phyloP scores from a whole-genome alignment of 129 eudicot genomes.

The Flaveria linearis region DNA sequence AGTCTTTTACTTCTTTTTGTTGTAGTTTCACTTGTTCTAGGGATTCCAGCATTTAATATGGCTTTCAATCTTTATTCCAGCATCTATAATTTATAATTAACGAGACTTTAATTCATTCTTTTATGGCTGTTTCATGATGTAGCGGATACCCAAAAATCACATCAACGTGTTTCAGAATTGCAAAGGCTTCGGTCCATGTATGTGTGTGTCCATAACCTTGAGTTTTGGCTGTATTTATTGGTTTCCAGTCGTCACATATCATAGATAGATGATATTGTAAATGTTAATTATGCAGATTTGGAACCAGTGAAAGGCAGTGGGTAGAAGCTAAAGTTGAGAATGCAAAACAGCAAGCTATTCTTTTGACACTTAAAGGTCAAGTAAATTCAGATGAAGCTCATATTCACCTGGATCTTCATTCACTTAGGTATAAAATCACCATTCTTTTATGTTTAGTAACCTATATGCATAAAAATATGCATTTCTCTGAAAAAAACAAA shows the following conservation, averaged over 20 bases:
- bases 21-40: not conserved
- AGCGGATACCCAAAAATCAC: constrained; percentile 76
- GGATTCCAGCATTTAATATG: not conserved
- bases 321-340: constrained; percentile 99
- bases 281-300: constrained; percentile 57
- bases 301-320: constrained; percentile 98
- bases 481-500: not conserved
- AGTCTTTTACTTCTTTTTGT: not conserved
- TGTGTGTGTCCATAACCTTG: constrained; percentile 36
- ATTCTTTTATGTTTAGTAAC: not conserved
- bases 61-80: not conserved
- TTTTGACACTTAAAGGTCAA: constrained; percentile 84
- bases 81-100: not conserved
- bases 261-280: not conserved
- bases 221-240: not conserved
- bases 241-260: not conserved
- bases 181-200: constrained; percentile 98
- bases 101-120: not conserved
- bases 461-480: constrained; percentile 18
- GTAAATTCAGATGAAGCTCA: constrained; percentile 99
- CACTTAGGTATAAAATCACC: constrained; percentile 64
- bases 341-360: constrained; percentile 96
- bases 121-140: constrained; percentile 20
- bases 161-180: constrained; percentile 93
- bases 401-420: constrained; percentile 95